Evolutionary conservation across 805 yeast genomes (phyloP), one percentile per base, ranked within the genome.

Genomic region (Metschnikowia colocasiae): DNA sequence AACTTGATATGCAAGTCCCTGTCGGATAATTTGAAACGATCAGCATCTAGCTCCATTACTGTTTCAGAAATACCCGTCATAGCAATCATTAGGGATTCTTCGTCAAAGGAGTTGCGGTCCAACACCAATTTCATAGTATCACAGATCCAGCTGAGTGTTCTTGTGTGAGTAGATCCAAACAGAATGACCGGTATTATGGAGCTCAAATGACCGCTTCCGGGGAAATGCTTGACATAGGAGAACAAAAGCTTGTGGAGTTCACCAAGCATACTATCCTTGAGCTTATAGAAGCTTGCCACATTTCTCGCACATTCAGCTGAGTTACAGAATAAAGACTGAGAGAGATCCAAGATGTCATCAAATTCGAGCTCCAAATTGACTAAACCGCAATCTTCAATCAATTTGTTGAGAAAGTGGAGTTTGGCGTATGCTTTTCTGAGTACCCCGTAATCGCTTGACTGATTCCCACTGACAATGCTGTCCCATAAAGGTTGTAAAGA

Each of bases 21-120:
- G 52, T 88, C 94, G 37, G 78, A 77, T 34, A 87, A 67, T 25
- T 83, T 77, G 32, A 89, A 66, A 40, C 95, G 69, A 9, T 81
- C 83, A 1, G 75, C 71, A 15, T 73, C 73, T 20, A 88, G 58
- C 19, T 73, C 75, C 3, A 64, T 66, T 94, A 96, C 87, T 16
- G 85, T 69, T 0, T 63, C 58, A 1, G 63, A 56, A 35, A 79
- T 63, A 2, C 61, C 65, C 13, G 70, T 59, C 18, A 77, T 46
- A 1, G 51, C 47, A 1, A 53, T 45, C 1, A 58, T 20, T 6
- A 49, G 34, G 1, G 37, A 19, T 4, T 45, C 52, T 6, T 47
- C 27, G 13, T 43, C 42, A 7, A 46, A 19, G 3, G 38, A 38
- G 4, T 26, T 41, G 12, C 45, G 29, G 1, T 44, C 44, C 15